These are phyloP conservation scores for Globisporangium paddicum DNA, from an alignment of 352 stramenopile genomes.

Conservation along the genomic window DNA sequence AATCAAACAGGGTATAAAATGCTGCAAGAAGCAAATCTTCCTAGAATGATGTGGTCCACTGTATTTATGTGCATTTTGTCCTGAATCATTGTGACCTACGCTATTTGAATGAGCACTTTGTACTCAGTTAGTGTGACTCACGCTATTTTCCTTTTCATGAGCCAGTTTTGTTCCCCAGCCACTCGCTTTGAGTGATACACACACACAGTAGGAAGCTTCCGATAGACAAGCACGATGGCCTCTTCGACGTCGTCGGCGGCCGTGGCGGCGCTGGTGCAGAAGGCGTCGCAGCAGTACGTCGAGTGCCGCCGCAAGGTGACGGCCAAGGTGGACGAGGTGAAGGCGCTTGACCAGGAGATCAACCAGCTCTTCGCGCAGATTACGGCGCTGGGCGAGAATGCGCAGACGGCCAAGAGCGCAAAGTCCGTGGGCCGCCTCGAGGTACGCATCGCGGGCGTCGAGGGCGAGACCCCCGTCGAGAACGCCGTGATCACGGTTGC, in stretches of 20 bases:
- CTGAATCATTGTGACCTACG: neutral
- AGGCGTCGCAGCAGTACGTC: slow-evolving; percentile 78
- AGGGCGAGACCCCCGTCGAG: slow-evolving; percentile 51
- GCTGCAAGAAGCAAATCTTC: too few species aligned
- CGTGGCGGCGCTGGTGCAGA: slow-evolving; percentile 65
- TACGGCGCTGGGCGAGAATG: slow-evolving; percentile 37
- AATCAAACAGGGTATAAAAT: too few species aligned
- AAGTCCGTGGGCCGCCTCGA: slow-evolving; percentile 78
- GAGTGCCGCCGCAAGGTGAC: slow-evolving; percentile 74
- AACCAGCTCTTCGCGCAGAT: slow-evolving; percentile 70
- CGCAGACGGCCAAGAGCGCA: slow-evolving; percentile 15
- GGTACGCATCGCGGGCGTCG: slow-evolving; percentile 46
- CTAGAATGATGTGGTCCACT: too few species aligned
- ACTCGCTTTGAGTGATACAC: too few species aligned
- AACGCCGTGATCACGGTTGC: slow-evolving; percentile 57
- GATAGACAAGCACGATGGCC: slow-evolving; percentile 30
- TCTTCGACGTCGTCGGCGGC: slow-evolving; percentile 38
- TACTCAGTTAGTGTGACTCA: neutral
- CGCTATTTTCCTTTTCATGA: neutral
- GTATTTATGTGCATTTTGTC: too few species aligned
- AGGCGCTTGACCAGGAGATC: slow-evolving; percentile 70
- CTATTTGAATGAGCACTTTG: too few species aligned
- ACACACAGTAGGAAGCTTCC: neutral
- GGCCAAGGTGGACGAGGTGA: slow-evolving; percentile 75
- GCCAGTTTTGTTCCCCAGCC: slow-evolving; percentile 2